Evolutionary conservation across 352 stramenopile genomes (phyloP).

Genomic region (Pythium utonaiense): DNA sequence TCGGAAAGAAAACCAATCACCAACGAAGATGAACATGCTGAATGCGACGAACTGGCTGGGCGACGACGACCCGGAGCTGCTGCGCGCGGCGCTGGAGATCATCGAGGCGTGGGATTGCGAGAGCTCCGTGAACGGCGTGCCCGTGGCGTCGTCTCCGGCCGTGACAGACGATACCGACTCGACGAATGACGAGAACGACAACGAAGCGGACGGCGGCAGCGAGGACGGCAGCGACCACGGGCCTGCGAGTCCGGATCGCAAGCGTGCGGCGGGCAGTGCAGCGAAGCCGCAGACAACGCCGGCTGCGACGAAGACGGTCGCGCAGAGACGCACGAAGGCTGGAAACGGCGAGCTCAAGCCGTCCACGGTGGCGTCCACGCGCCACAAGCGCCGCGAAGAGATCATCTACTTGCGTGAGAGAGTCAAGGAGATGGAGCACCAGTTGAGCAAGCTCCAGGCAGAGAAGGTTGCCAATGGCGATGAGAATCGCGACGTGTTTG

Average conservation of each 20-base stretch:
- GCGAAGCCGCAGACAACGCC: not conserved
- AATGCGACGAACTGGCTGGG: constrained; percentile 11
- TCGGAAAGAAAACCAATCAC: too few relatives aligned
- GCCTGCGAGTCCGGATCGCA: not conserved
- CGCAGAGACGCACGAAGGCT: not conserved
- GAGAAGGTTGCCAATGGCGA: constrained; percentile 1
- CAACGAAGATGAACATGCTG: not conserved
- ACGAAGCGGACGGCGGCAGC: constrained; percentile 6
- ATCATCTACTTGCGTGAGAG: constrained; percentile 16
- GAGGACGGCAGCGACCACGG: constrained; percentile 2
- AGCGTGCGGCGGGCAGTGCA: not conserved
- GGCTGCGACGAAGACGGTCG: not conserved
- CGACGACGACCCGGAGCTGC: constrained; percentile 16
- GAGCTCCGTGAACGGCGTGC: constrained; percentile 11
- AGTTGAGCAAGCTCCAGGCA: constrained; percentile 1
- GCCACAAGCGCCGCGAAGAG: constrained; percentile 20
- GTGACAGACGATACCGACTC: constrained; percentile 4
- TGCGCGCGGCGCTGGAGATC: constrained; percentile 22
- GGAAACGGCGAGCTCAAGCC: constrained; percentile 8
- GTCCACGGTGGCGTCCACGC: constrained; percentile 9
- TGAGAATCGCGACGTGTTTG: not conserved
- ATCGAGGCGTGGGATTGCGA: constrained; percentile 18
- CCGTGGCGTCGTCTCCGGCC: not conserved
- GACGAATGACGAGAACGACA: constrained; percentile 10
- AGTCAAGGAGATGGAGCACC: constrained; percentile 16